A percentile compares a stretch with the other conserved stretches of the same genome.
phyloP scores from a whole-genome alignment of 768 basidiomycete species.

The Tephrocybe sp. region DNA sequence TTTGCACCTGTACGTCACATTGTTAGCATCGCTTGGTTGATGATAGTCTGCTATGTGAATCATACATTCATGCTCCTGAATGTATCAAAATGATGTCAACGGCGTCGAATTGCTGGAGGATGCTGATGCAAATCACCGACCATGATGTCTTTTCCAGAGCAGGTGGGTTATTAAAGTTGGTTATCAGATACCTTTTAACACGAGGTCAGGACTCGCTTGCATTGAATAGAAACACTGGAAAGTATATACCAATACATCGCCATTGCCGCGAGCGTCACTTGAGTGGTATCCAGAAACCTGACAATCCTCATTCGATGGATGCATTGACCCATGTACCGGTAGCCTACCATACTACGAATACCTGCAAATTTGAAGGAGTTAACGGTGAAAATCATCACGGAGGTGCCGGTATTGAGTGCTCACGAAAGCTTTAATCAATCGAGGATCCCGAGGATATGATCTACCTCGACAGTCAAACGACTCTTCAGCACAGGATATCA shows the following conservation, averaged over 20 bases:
- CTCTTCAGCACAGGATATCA: not conserved
- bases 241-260: slow-evolving; percentile 43
- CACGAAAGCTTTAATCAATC: slow-evolving; percentile 38
- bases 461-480: slow-evolving; percentile 16
- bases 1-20: slow-evolving; percentile 39
- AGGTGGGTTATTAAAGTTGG: slow-evolving; percentile 36
- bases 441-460: slow-evolving; percentile 38
- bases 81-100: not conserved
- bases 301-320: not conserved
- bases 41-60: not conserved
- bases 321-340: not conserved
- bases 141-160: slow-evolving; percentile 38
- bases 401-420: not conserved
- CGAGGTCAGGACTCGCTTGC: not conserved
- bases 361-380: slow-evolving; percentile 20
- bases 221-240: not conserved
- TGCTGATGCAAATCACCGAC: slow-evolving; percentile 20
- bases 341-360: slow-evolving; percentile 33
- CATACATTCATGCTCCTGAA: slow-evolving; percentile 42
- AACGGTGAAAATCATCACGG: not conserved
- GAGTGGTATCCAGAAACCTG: slow-evolving; percentile 41
- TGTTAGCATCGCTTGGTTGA: slow-evolving; percentile 11
- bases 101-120: not conserved
- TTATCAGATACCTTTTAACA: slow-evolving; percentile 39
- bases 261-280: slow-evolving; percentile 41